phyloP scores from a whole-genome alignment of 495 filamentous ascomycete species.

The Podospora appendiculata region DNA sequence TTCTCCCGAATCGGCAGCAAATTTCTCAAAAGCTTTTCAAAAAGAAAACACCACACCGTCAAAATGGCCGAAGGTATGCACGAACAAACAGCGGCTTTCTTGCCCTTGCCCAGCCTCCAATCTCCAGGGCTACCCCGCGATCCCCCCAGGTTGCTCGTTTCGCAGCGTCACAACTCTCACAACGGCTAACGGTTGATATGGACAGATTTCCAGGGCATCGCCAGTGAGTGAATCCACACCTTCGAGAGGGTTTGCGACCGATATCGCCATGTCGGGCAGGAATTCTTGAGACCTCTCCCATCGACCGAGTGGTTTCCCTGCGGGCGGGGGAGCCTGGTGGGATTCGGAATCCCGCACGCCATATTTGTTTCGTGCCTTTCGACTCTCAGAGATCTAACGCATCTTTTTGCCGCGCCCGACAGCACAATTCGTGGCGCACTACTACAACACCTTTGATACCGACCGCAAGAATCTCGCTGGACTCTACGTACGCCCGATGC shows the following conservation, averaged over 20 bases:
- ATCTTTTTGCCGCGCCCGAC: neutral
- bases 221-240: constrained; percentile 16
- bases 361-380: too few relatives aligned
- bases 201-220: constrained; percentile 13
- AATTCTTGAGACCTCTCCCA: too few relatives aligned
- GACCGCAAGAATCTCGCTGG: constrained; percentile 50
- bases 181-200: constrained; percentile 2
- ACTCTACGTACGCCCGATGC: constrained; percentile 64
- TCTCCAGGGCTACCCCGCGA: neutral
- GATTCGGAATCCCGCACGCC: too few relatives aligned
- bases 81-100: neutral
- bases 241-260: too few relatives aligned
- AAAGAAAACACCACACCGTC: too few relatives aligned
- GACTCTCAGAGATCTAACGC: too few relatives aligned
- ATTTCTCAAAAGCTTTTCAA: too few relatives aligned
- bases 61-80: neutral
- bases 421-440: constrained; percentile 82
- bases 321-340: too few relatives aligned
- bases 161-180: neutral
- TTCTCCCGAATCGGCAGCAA: neutral
- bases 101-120: neutral
- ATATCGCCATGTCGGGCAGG: too few relatives aligned
- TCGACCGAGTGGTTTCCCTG: too few relatives aligned
- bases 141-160: neutral
- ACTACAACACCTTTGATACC: constrained; percentile 79